Percentiles rank a stretch among this genome's conserved stretches.
Evolutionary conservation across 306 rosid species (phyloP).

Genomic region (Pyrus bretschneideri): DNA sequence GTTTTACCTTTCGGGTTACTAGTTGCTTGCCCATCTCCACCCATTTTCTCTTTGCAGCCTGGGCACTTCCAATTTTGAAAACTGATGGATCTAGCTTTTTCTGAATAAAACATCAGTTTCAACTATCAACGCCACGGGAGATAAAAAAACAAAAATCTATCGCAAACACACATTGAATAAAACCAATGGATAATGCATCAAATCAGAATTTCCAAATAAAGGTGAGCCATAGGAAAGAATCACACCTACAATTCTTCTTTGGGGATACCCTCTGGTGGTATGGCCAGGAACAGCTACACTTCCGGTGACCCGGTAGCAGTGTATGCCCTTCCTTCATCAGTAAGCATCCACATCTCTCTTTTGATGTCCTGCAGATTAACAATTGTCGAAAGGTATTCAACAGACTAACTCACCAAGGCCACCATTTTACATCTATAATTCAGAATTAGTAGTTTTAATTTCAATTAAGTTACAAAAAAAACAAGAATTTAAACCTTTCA

Average conservation of each 20-base stretch:
- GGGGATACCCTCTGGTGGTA: conserved; percentile 75
- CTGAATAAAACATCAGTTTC: conserved; percentile 38
- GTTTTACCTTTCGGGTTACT: conserved; percentile 56
- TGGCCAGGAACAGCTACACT: conserved; percentile 55
- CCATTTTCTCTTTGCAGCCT: conserved; percentile 88
- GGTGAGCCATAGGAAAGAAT: not conserved
- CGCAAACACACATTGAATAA: not conserved
- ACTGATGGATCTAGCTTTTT: conserved; percentile 47
- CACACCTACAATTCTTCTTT: conserved; percentile 83
- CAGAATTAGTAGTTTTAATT: not conserved
- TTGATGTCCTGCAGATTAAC: conserved; percentile 57
- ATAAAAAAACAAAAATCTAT: not conserved
- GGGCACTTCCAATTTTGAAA: conserved; percentile 75
- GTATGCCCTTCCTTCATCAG: conserved; percentile 67
- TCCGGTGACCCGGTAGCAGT: conserved; percentile 73
- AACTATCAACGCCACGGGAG: not conserved
- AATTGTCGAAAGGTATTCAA: not conserved
- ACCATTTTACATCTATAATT: not conserved
- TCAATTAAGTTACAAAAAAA: not conserved
- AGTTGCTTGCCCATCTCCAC: conserved; percentile 73
- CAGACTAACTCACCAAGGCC: not conserved
- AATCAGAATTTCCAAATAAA: not conserved
- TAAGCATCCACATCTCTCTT: conserved; percentile 64
- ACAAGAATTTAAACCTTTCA: not conserved
- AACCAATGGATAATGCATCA: not conserved